Conservation (phyloP, 2,329 filamentous ascomycete species). For the Aspergillus fumigatiaffinis region DNA sequence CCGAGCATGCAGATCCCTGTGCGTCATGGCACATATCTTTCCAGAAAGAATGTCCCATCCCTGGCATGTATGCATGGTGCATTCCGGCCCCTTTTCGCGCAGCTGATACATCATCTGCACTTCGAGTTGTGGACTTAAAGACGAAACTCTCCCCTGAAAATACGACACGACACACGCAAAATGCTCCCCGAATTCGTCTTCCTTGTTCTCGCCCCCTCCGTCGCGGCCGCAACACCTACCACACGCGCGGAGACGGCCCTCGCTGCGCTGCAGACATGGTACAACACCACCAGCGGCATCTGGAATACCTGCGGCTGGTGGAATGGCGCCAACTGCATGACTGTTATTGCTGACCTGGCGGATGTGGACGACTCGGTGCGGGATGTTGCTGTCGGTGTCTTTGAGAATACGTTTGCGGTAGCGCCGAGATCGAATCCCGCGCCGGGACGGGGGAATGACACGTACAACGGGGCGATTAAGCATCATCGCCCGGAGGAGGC, state of each 20-base stretch:
- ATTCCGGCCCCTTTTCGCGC: neutral
- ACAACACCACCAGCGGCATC: slow-evolving; percentile 56
- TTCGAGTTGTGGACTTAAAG: neutral
- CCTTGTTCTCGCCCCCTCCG: neutral
- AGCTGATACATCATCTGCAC: neutral
- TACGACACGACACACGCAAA: neutral
- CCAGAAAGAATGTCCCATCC: neutral
- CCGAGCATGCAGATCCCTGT: neutral
- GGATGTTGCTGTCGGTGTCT: slow-evolving; percentile 35
- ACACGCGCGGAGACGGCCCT: slow-evolving; percentile 24
- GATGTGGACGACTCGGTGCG: slow-evolving; percentile 31
- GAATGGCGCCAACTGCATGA: slow-evolving; percentile 67
- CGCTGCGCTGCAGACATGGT: slow-evolving; percentile 56
- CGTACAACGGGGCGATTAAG: neutral
- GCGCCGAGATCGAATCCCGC: slow-evolving; percentile 18
- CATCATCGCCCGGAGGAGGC: neutral
- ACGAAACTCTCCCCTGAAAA: neutral
- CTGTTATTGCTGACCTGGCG: slow-evolving; percentile 55
- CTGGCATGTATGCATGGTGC: neutral
- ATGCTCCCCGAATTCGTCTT: neutral
- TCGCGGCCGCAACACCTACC: neutral
- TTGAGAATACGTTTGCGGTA: slow-evolving; percentile 41
- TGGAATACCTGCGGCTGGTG: slow-evolving; percentile 68
- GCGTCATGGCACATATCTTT: neutral
- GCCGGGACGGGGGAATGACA: slow-evolving; percentile 13